A percentile compares a stretch with the other conserved stretches of the same genome.
These are phyloP conservation scores for Hortiboletus flavorubellus DNA, from an alignment of 768 basidiomycete species.

Conservation along the genomic window DNA sequence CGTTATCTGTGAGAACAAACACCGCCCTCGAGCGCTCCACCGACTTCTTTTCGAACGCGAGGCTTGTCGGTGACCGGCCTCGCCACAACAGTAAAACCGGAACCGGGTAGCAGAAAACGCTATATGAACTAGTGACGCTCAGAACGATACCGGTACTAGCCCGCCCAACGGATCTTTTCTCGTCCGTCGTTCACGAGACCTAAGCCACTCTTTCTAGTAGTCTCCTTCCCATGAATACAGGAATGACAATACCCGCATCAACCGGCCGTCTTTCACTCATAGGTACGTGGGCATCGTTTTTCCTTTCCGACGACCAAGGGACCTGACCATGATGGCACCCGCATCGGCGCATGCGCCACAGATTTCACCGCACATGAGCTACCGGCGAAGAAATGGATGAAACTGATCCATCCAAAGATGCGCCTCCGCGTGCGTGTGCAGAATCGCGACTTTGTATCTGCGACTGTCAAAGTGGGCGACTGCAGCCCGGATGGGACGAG, in stretches of 20 bases:
- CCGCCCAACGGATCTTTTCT: neutral
- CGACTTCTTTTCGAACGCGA: neutral
- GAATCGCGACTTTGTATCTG: constrained; percentile 15
- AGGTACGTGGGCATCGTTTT: constrained; percentile 10
- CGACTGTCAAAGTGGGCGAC: constrained; percentile 7
- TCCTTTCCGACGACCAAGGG: neutral
- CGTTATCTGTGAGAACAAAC: constrained; percentile 4
- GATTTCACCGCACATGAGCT: constrained; percentile 26
- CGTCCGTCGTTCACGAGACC: neutral
- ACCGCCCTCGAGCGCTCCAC: neutral
- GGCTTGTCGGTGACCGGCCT: neutral
- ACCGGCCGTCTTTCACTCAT: constrained; percentile 11
- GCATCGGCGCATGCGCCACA: neutral
- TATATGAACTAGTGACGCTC: constrained; percentile 1
- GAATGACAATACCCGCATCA: constrained; percentile 8
- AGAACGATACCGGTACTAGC: neutral
- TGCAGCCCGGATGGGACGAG: neutral
- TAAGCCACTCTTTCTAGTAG: neutral
- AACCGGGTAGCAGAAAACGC: constrained; percentile 6
- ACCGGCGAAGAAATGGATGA: constrained; percentile 19
- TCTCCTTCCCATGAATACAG: neutral
- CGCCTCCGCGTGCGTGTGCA: constrained; percentile 18
- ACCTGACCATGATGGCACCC: neutral
- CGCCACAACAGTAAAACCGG: constrained; percentile 11
- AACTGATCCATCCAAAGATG: constrained; percentile 19